These are phyloP conservation scores for Monoraphidium neglectum DNA, from an alignment of 139 green algal genomes.

Conservation along the genomic window DNA sequence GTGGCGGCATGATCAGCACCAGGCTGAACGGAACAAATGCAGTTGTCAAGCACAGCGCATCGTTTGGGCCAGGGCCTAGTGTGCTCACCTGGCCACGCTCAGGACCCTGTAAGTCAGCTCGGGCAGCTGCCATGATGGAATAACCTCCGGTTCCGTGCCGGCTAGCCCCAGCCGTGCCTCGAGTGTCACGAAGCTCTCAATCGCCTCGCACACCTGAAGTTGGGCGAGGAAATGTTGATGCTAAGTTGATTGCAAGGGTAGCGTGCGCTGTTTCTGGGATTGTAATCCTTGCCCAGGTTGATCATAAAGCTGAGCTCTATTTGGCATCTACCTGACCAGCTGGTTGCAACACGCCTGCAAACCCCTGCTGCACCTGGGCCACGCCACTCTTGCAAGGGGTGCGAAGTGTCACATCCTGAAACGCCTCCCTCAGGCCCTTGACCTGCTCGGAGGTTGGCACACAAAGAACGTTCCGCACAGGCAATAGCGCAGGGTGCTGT, in stretches of 20 bases:
- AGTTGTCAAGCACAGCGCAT: neutral
- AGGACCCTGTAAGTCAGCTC: constrained; percentile 20
- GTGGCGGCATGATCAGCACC: neutral
- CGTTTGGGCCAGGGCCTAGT: neutral
- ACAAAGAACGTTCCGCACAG: too few relatives aligned
- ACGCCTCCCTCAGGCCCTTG: constrained; percentile 42
- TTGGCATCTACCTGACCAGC: too few relatives aligned
- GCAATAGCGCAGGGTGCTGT: too few relatives aligned
- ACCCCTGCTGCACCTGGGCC: too few relatives aligned
- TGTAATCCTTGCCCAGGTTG: too few relatives aligned
- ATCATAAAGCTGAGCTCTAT: too few relatives aligned
- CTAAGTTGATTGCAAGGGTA: too few relatives aligned
- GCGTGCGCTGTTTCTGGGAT: too few relatives aligned
- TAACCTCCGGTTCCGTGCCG: neutral
- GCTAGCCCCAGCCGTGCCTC: constrained; percentile 21
- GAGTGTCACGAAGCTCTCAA: constrained; percentile 33
- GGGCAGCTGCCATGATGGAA: constrained; percentile 5
- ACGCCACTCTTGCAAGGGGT: constrained; percentile 16
- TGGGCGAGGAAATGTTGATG: too few relatives aligned
- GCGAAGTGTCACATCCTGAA: constrained; percentile 46
- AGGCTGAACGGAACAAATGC: neutral
- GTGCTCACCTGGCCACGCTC: constrained; percentile 5
- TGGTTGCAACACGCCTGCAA: too few relatives aligned
- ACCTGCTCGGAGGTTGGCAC: too few relatives aligned
- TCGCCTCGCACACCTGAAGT: too few relatives aligned